Conservation (phyloP, 768 basidiomycete species). For the Lactarius akahatsu region DNA sequence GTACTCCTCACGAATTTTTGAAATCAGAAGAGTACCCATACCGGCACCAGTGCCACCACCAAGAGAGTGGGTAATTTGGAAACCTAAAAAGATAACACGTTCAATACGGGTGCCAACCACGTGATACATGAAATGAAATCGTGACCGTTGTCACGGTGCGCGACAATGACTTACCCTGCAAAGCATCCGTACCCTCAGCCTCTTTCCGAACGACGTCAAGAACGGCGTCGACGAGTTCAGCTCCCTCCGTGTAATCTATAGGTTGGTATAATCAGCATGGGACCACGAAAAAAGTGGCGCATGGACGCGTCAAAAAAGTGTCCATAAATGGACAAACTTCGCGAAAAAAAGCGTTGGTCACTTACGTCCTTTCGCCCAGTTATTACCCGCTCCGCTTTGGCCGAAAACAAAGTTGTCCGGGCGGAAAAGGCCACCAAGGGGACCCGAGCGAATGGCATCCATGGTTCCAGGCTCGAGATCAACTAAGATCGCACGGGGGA, state of each 20-base stretch:
- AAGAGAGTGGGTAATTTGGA: slow-evolving; percentile 98
- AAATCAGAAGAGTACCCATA: slow-evolving; percentile 99
- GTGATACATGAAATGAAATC: slow-evolving; percentile 16
- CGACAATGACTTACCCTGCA: slow-evolving; percentile 72
- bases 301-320: slow-evolving; percentile 24
- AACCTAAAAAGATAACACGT: slow-evolving; percentile 50
- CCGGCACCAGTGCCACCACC: slow-evolving; percentile 99
- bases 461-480: slow-evolving; percentile 98
- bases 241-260: slow-evolving; percentile 88
- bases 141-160: slow-evolving; percentile 20
- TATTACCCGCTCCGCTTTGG: slow-evolving; percentile 98
- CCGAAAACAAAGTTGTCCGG: slow-evolving; percentile 99
- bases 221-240: slow-evolving; percentile 97
- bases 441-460: slow-evolving; percentile 89
- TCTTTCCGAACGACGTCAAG: slow-evolving; percentile 99
- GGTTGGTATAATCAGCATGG: slow-evolving; percentile 23
- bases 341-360: slow-evolving; percentile 32
- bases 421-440: slow-evolving; percentile 89
- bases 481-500: slow-evolving; percentile 95
- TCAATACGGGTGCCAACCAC: slow-evolving; percentile 15
- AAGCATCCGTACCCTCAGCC: slow-evolving; percentile 95
- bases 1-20: slow-evolving; percentile 98
- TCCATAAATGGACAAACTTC: background rate
- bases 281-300: slow-evolving; percentile 28
- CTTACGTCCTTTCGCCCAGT: slow-evolving; percentile 99